These are phyloP conservation scores for Botryotinia narcissicola DNA, from an alignment of 2,329 filamentous ascomycete species.

Conservation along the genomic window DNA sequence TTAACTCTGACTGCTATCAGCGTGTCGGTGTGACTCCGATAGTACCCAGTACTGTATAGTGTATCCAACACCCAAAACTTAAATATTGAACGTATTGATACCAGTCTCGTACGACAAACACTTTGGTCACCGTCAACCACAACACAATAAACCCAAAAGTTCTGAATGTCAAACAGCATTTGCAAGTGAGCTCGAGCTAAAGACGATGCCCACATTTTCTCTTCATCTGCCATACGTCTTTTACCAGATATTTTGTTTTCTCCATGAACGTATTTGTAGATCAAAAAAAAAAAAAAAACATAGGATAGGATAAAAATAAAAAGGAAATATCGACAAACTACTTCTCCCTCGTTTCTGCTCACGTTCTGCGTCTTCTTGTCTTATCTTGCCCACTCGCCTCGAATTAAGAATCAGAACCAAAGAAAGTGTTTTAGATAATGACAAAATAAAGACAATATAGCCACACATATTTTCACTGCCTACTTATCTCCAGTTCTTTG, in stretches of 20 bases:
- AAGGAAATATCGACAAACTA: not conserved
- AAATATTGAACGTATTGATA: not conserved
- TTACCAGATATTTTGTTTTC: not conserved
- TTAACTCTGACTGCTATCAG: slow-evolving; percentile 18
- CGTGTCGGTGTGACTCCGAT: slow-evolving; percentile 2
- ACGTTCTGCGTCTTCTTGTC: not conserved
- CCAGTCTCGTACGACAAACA: slow-evolving; percentile 4
- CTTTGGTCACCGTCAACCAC: not conserved
- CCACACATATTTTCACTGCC: not conserved
- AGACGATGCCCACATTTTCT: not conserved
- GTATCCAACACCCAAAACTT: not conserved
- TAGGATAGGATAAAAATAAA: not conserved
- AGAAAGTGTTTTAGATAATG: slow-evolving; percentile 6
- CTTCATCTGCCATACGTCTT: not conserved
- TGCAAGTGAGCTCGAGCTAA: slow-evolving; percentile 6
- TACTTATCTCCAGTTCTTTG: not conserved
- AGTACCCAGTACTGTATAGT: not conserved
- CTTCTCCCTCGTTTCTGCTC: not conserved
- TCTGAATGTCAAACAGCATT: slow-evolving; percentile 7
- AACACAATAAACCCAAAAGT: not conserved
- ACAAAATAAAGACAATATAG: slow-evolving; percentile 1
- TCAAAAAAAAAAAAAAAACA: not conserved
- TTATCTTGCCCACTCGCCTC: not conserved
- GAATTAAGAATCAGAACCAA: not conserved
- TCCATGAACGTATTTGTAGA: not conserved